Evolutionary conservation across 179 eudicot genomes (phyloP), one percentile per base, ranked within the genome.

Genomic region (Actinidia polygama): DNA sequence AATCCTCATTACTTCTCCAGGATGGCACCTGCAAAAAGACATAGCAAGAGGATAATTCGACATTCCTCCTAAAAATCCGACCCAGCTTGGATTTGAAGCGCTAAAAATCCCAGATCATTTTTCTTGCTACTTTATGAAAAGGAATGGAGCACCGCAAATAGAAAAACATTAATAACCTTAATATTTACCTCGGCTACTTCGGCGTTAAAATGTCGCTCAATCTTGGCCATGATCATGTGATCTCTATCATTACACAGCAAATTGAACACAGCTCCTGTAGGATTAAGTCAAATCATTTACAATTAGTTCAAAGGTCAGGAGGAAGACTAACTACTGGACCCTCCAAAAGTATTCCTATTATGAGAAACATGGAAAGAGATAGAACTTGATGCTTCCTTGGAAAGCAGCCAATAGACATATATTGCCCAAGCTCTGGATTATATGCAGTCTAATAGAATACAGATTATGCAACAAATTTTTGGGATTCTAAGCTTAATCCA

Each of bases 201-300:
- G 62, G 73, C 21, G 83, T 91, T 90, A 75, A 94, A 94, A 85
- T 90, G 89, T 53, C 84, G 80, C 87, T 94, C 98, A 50, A 94
- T 93, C 90, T 91, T 91, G 73, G 63, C 87, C 96, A 94, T 94
- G 30, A 93, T 30, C 81, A 83, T 76, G 16, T 53, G 30, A 83
- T 93, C 98, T 49, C 86, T 87, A 47, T 90, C 90, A 79, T 19
- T 71, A 84, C 89, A 86, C 18, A 93, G 76, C 87, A 94, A 87
- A 84, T 94, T 94, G 82, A 93, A 94, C 8, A 90, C 95, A 70
- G 94, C 98, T 40, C 96, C 96, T 94, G 94, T 63, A 81, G 18
- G 57, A 81, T 72, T 40, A 70, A 58, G 74, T 19, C 67, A 63
- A 69, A 53, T 5, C 24, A 63, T n/a, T 19, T 10, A 44, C 19